Base-by-base conservation (phyloP, 2,329 filamentous ascomycete species). In the Calonectria hawksworthii region DNA sequence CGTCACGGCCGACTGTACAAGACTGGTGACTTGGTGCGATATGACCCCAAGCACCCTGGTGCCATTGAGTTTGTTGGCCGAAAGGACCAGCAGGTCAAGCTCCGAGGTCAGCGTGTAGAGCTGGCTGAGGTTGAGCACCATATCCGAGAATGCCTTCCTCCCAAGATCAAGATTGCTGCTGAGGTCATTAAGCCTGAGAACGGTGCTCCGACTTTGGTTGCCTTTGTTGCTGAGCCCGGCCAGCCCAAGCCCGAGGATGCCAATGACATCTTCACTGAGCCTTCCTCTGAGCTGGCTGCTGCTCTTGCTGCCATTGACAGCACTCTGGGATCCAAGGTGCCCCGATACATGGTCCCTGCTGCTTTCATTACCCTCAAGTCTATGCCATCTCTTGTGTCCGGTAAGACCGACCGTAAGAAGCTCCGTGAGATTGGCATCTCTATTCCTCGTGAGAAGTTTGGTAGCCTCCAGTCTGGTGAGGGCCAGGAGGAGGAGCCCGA, bases 21-120 rank as follows among this genome's bases (percentile, higher is more conserved):
- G 78, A 92, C 92, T 0, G 92, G 91, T 1, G 92, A 93, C 75
- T 84, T 93, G 1, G 91, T 89, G 1, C 86, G 85, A 41, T 91
- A 92, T 71, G 86, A 90, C 56, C 81, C 84, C 0, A 88, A 92
- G 67, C 88, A 89, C 1, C 87, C 90, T 47, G 89, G 90, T 0
- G 86, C 86, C 7, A 87, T 93, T 44, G 83, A 88, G 10, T 92
- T 91, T 73, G 85, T 93, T 50, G 56, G 56, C 4, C 56, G 56
- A 26, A 63, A 63, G 56, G 56, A 63, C 34, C 56, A 63, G 36
- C 56, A 63, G 23, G 56, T 63, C 36, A 63, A 63, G 56, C 36
- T 63, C n/a, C 56, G 56, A 28, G 56, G 56, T 30, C 56, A 63
- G 56, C 56, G 93, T 68, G 89, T 93, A 68, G 94, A 92, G 83